A percentile compares a stretch with the other conserved stretches of the same genome.
phyloP scores from a whole-genome alignment of 805 yeast species.

The Barnettozyma sucrosica region DNA sequence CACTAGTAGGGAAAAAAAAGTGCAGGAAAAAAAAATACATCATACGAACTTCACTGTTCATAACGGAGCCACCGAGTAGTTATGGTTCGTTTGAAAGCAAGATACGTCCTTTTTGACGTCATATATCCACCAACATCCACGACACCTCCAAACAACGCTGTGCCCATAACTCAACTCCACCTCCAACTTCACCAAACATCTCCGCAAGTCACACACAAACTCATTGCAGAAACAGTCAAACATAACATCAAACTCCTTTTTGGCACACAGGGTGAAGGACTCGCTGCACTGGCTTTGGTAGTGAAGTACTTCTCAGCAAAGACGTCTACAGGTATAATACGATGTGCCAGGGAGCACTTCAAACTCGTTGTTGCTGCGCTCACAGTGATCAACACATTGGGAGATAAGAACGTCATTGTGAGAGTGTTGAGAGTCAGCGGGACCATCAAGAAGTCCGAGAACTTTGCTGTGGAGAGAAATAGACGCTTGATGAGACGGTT shows the following conservation, averaged over 20 bases:
- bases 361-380: conserved; percentile 65
- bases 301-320: conserved; percentile 75
- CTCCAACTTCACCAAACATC: conserved; percentile 47
- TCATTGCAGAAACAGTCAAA: conserved; percentile 48
- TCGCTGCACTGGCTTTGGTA: conserved; percentile 50
- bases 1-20: no score
- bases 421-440: conserved; percentile 74
- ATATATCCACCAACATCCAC: conserved; percentile 58
- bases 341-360: conserved; percentile 64
- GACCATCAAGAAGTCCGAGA: conserved; percentile 79
- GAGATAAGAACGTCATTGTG: conserved; percentile 41
- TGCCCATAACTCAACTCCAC: conserved; percentile 32
- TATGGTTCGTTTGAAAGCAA: conserved; percentile 85
- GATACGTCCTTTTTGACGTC: conserved; percentile 79
- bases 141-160: conserved; percentile 9
- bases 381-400: conserved; percentile 46
- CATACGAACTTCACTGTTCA: no score
- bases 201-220: conserved; percentile 39
- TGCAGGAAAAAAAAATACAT: no score
- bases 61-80: background rate
- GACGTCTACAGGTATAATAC: conserved; percentile 79
- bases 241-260: conserved; percentile 53
- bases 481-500: conserved; percentile 24
- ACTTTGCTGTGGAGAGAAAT: conserved; percentile 51
- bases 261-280: conserved; percentile 77